These are phyloP conservation scores for Irpex sp. DNA, from an alignment of 1,284 basidiomycete species.

Conservation along the genomic window DNA sequence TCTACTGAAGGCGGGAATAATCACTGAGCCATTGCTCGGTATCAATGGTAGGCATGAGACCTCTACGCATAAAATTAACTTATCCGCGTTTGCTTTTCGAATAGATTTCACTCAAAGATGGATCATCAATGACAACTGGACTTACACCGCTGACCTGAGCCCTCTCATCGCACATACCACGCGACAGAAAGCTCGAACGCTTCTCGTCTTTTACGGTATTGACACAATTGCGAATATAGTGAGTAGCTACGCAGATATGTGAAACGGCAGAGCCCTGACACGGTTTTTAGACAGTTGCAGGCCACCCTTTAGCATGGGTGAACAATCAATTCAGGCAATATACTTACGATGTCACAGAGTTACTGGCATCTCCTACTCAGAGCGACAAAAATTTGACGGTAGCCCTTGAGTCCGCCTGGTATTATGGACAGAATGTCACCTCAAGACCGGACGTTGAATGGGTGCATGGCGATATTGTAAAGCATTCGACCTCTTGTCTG, in stretches of 20 bases:
- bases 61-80: too few species aligned
- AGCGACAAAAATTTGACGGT: constrained; percentile 43
- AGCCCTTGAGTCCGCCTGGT: constrained; percentile 49
- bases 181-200: constrained; percentile 27
- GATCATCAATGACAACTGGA: constrained; percentile 60
- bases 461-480: constrained; percentile 31
- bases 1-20: constrained; percentile 46
- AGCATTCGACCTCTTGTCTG: background rate
- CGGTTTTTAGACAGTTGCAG: constrained; percentile 40
- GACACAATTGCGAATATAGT: constrained; percentile 57
- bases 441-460: constrained; percentile 42
- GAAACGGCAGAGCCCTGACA: background rate
- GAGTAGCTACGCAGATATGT: constrained; percentile 7
- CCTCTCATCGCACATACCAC: constrained; percentile 32
- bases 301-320: constrained; percentile 50
- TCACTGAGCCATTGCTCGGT: constrained; percentile 51
- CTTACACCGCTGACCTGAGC: constrained; percentile 52
- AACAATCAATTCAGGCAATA: constrained; percentile 59
- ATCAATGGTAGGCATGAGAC: constrained; percentile 42
- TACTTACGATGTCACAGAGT: constrained; percentile 46
- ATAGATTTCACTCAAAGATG: constrained; percentile 55
- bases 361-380: constrained; percentile 29
- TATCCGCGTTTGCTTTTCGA: constrained; percentile 20
- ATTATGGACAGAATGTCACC: constrained; percentile 51
- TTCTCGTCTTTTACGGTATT: constrained; percentile 58